These are phyloP conservation scores for Salix caprea DNA, from an alignment of 345 rosid genomes.

Conservation along the genomic window DNA sequence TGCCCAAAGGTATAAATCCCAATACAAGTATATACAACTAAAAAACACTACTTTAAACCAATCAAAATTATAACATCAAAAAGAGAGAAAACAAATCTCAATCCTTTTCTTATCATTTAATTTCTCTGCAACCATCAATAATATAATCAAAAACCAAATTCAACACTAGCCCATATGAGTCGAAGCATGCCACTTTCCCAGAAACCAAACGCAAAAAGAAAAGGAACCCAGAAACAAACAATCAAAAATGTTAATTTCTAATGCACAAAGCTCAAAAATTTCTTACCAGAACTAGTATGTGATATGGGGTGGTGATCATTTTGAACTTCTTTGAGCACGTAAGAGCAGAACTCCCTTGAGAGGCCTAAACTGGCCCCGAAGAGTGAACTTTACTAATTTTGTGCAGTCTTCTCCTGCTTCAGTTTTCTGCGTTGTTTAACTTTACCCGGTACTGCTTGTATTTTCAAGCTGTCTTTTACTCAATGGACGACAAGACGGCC, in stretches of 20 bases:
- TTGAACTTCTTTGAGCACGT: constrained; percentile 30
- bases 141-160: too few species aligned
- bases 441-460: neutral
- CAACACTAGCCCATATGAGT: neutral
- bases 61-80: too few species aligned
- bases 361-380: constrained; percentile 33
- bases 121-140: too few species aligned
- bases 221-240: neutral
- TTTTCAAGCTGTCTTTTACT: too few species aligned
- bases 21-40: neutral
- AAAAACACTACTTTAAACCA: too few species aligned
- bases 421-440: neutral
- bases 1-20: neutral
- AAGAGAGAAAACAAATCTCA: too few species aligned
- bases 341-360: constrained; percentile 41
- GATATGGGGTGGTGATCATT: neutral
- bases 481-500: too few species aligned
- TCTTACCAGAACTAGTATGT: neutral
- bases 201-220: neutral
- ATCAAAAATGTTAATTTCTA: neutral
- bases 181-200: neutral
- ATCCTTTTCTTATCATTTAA: too few species aligned
- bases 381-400: constrained; percentile 37
- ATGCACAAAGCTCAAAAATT: neutral
- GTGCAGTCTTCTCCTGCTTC: neutral